A percentile compares a stretch with the other conserved stretches of the same genome.
These are phyloP conservation scores for Orbilia javanica DNA, from an alignment of 2,329 filamentous ascomycete genomes.

Conservation along the genomic window DNA sequence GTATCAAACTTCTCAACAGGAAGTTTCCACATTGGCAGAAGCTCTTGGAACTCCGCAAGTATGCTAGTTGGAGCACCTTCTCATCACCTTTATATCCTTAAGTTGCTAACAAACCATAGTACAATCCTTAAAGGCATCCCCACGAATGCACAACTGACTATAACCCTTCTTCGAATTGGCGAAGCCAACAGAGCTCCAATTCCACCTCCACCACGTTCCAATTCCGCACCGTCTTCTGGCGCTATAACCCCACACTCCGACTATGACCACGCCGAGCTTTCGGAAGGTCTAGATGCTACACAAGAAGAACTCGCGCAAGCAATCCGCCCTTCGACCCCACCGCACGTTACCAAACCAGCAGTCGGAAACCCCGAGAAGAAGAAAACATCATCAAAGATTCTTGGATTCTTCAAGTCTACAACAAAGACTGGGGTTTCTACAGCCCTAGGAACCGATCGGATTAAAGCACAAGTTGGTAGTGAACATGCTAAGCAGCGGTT, in stretches of 20 bases:
- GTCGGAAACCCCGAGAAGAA: conserved; percentile 70
- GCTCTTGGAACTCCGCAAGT: conserved; percentile 59
- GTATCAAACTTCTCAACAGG: conserved; percentile 72
- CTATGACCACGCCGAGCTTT: conserved; percentile 68
- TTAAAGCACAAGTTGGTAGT: conserved; percentile 75
- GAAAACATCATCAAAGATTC: conserved; percentile 67
- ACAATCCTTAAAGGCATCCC: conserved; percentile 84
- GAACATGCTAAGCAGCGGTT: conserved; percentile 77
- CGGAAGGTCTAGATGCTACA: conserved; percentile 66
- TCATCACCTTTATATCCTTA: conserved; percentile 68
- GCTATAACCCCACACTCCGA: conserved; percentile 69
- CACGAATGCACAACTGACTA: conserved; percentile 84
- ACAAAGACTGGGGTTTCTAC: conserved; percentile 80
- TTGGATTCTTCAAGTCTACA: conserved; percentile 79
- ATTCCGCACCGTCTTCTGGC: conserved; percentile 44
- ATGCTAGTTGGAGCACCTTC: conserved; percentile 63
- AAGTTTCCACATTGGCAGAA: conserved; percentile 64
- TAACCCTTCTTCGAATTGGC: conserved; percentile 84
- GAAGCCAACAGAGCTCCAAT: conserved; percentile 84
- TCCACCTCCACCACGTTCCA: conserved; percentile 70
- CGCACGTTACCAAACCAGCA: conserved; percentile 66
- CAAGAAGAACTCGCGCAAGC: conserved; percentile 76
- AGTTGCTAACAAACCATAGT: conserved; percentile 62
- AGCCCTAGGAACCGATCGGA: conserved; percentile 77
- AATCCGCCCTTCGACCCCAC: conserved; percentile 73